Base-by-base conservation (phyloP, 306 rosid genomes). In the Cucumis hystrix region DNA sequence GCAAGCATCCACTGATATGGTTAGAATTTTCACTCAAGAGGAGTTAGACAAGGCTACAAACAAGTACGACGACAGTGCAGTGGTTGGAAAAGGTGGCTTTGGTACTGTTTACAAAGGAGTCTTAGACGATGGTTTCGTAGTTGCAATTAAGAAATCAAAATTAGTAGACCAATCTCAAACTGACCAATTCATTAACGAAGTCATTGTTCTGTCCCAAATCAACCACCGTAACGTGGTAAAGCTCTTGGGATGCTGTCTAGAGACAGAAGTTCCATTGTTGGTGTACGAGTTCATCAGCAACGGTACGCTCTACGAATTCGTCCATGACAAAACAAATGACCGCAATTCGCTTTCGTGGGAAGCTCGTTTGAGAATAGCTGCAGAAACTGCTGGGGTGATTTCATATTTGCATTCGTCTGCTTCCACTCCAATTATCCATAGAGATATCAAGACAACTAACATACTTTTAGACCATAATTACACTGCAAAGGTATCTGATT, bases 161-260 rank as follows among this genome's bases (percentile, higher is more conserved):
- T 23, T 80, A 16, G 55, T 62, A 2, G 80, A 86, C 33, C 71
- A 65, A 5, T 83, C 64, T 57, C 90, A 84, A 75, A 81, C 56
- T 1, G 20, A 78, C 45, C 85, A 86, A 61, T 88, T 88, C 78
- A 82, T 84, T 0, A 84, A 88, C 16, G 88, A 88, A 71, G 82
- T 86, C 6, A 25, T 76, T 8, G 81, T 88, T 30, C 70, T 86
- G 0, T 84, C 88, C 6, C 90, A 84, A 84, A 83, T 88, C 68
- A 86, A 83, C 35, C 90, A 84, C 5, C 82, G 87, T 8, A 86
- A 86, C 74, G 84, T 86, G 54, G 88, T 83, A 3, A 79, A 72
- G 45, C 86, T 88, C 23, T 78, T 88, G 1, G 92, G 90, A 0
- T 88, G 92, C 30, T 88, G 89, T 77, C 54, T 86, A 8, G 88